Percentiles rank a stretch among this genome's conserved stretches.
Conservation (phyloP, 2,329 filamentous ascomycete genomes). For the Aspergillus spinulosporus region DNA sequence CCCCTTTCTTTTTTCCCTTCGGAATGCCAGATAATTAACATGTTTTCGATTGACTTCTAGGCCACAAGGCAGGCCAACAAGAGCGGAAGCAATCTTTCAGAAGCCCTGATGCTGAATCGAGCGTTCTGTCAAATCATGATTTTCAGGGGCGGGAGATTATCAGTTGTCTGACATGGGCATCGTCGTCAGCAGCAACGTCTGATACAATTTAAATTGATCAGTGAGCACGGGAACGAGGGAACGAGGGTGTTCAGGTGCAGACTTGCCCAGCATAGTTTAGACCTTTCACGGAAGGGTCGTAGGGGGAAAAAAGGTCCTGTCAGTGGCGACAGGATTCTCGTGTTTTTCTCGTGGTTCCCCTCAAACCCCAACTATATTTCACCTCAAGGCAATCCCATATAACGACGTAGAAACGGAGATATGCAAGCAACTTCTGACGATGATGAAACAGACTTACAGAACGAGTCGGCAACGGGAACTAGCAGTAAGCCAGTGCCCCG, state of each 20-base stretch:
- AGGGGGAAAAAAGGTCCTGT: no score
- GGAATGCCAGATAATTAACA: neutral
- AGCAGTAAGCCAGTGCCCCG: neutral
- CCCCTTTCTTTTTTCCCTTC: neutral
- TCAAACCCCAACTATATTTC: neutral
- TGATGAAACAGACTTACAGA: neutral
- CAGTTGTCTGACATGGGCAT: neutral
- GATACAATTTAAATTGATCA: neutral
- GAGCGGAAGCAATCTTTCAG: neutral
- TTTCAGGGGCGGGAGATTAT: conserved; percentile 24
- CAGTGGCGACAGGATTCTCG: no score
- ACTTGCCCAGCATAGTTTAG: neutral
- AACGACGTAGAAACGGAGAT: neutral
- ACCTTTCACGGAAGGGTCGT: neutral
- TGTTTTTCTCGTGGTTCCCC: no score
- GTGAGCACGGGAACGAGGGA: neutral
- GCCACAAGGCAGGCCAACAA: neutral
- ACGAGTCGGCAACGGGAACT: neutral
- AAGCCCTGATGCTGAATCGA: neutral
- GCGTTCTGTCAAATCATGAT: conserved; percentile 21
- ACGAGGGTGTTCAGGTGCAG: neutral
- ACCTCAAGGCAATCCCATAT: neutral
- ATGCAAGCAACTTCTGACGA: neutral
- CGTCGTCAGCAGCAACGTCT: conserved; percentile 6
- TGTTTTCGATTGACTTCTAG: neutral